Evolutionary conservation across 2,329 filamentous ascomycete genomes (phyloP).

Genomic region (Aspergillus caelatus): DNA sequence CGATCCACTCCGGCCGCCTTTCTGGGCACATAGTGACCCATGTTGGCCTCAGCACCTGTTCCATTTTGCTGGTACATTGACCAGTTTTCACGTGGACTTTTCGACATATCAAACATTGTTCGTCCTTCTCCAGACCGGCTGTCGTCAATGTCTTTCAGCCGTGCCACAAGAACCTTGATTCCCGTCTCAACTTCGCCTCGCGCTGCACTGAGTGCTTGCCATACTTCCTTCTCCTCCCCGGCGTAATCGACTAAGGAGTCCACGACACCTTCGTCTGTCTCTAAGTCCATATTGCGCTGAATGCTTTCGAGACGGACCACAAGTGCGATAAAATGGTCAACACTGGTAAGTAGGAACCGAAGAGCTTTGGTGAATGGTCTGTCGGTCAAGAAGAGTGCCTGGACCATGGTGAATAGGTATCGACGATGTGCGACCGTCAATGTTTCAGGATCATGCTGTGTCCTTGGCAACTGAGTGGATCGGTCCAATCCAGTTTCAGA

Average conservation of each 20-base stretch:
- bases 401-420: constrained; percentile 69
- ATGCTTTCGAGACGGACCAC: constrained; percentile 74
- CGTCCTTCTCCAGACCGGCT: constrained; percentile 47
- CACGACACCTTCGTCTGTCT: constrained; percentile 79
- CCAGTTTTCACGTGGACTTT: constrained; percentile 32
- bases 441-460: constrained; percentile 77
- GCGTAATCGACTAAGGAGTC: constrained; percentile 72
- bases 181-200: constrained; percentile 67
- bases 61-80: constrained; percentile 30
- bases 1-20: constrained; percentile 80
- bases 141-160: constrained; percentile 63
- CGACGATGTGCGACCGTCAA: constrained; percentile 76
- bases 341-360: constrained; percentile 50
- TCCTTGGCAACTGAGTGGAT: constrained; percentile 19
- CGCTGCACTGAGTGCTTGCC: constrained; percentile 64
- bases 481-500: constrained; percentile 16
- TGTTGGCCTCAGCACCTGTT: constrained; percentile 14
- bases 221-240: constrained; percentile 71
- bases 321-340: constrained; percentile 81
- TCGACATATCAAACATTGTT: constrained; percentile 36
- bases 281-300: constrained; percentile 77
- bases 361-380: constrained; percentile 42
- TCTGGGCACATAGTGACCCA: constrained; percentile 64
- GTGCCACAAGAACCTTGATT: constrained; percentile 63
- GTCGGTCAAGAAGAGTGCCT: constrained; percentile 49